Conservation (phyloP, 2,329 filamentous ascomycete genomes). For the Dothideomycetidae sp. region DNA sequence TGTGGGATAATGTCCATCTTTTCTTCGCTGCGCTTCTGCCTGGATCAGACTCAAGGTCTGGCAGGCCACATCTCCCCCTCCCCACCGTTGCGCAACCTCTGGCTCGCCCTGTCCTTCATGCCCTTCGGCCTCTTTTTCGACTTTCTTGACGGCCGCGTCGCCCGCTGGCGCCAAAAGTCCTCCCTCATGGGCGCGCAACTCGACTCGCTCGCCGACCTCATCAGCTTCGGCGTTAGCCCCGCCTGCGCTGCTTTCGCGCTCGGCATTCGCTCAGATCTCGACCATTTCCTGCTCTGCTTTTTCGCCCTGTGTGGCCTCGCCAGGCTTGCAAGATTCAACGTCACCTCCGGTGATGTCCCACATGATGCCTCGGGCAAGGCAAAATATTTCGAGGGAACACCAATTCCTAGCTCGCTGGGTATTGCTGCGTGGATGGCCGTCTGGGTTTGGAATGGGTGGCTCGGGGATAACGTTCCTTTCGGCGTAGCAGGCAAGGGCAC, state of each 20-base stretch:
- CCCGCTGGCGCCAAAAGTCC: conserved; percentile 91
- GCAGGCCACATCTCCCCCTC: conserved; percentile 24
- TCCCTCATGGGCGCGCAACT: conserved; percentile 96
- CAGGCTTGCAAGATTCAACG: conserved; percentile 91
- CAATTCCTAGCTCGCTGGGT: conserved; percentile 77
- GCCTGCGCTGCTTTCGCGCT: conserved; percentile 78
- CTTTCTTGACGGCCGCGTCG: conserved; percentile 94
- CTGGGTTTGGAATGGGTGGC: conserved; percentile 71
- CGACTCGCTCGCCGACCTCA: conserved; percentile 86
- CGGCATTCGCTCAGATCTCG: conserved; percentile 68
- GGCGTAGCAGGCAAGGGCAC: conserved; percentile 56
- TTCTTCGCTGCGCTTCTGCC: conserved; percentile 84
- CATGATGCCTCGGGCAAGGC: conserved; percentile 88
- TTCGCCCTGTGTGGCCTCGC: conserved; percentile 94
- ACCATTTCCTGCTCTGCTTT: conserved; percentile 69
- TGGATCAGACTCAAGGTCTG: conserved; percentile 34
- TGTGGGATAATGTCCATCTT: conserved; percentile 93
- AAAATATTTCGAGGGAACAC: conserved; percentile 91
- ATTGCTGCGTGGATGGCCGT: conserved; percentile 77
- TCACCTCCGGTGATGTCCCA: conserved; percentile 75
- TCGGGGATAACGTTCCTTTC: conserved; percentile 62
- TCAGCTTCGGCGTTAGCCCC: conserved; percentile 88
- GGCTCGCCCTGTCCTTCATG: conserved; percentile 71
- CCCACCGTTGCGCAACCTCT: conserved; percentile 51
- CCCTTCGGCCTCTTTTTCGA: conserved; percentile 94